These are phyloP conservation scores for Albophoma yamanashiensis DNA, from an alignment of 2,329 filamentous ascomycete species.

Conservation along the genomic window DNA sequence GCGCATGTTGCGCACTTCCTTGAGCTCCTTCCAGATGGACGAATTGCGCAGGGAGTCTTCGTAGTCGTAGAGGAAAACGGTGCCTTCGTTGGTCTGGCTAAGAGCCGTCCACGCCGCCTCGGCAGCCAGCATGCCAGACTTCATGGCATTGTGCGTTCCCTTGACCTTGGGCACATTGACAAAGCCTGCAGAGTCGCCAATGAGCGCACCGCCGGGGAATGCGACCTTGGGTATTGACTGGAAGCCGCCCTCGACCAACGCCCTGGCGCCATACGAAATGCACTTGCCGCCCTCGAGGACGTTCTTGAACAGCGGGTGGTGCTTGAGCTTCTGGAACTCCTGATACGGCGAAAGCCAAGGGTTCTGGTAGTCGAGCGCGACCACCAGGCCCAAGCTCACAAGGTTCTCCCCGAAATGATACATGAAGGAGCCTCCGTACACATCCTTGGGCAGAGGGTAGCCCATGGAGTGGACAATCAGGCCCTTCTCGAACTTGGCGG, in stretches of 20 bases:
- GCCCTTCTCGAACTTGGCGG: constrained; percentile 83
- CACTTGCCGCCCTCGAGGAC: constrained; percentile 95
- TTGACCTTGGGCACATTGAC: constrained; percentile 98
- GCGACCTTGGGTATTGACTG: constrained; percentile 96
- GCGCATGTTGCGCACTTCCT: constrained; percentile 93
- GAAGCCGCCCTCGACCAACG: constrained; percentile 88
- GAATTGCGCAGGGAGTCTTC: constrained; percentile 80
- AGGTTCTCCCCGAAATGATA: constrained; percentile 98
- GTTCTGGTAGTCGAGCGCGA: constrained; percentile 91
- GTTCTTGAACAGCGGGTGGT: constrained; percentile 79
- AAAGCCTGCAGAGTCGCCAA: constrained; percentile 93
- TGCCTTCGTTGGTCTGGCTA: constrained; percentile 42
- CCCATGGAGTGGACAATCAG: constrained; percentile 84
- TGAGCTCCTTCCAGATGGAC: constrained; percentile 86
- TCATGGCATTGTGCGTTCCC: constrained; percentile 96
- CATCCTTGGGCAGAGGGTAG: constrained; percentile 77
- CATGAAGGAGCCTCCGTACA: constrained; percentile 98
- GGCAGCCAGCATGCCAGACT: constrained; percentile 90
- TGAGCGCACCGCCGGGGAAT: constrained; percentile 89
- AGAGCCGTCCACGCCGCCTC: constrained; percentile 81
- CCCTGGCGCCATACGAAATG: constrained; percentile 88
- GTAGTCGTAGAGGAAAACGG: constrained; percentile 90
- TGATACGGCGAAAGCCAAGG: constrained; percentile 92
- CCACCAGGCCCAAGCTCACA: constrained; percentile 82
- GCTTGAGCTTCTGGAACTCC: constrained; percentile 98